Evolutionary conservation across 345 rosid species (phyloP).

Genomic region (Dipteronia sinensis): DNA sequence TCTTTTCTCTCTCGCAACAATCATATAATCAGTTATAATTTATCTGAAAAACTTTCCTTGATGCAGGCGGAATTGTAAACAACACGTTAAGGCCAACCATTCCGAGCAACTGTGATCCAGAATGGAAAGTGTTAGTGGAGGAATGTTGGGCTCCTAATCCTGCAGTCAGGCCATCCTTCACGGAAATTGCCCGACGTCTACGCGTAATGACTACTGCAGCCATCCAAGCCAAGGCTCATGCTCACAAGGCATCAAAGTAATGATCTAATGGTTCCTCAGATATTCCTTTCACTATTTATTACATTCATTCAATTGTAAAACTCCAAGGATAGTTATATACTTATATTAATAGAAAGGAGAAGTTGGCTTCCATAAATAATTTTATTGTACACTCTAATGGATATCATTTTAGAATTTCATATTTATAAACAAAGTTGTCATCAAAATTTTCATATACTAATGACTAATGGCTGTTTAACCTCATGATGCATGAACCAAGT

Average conservation of each 20-base stretch:
- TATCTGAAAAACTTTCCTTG: background rate
- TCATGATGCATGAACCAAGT: too few relatives aligned
- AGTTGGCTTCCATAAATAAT: constrained; percentile 23
- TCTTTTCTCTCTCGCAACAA: background rate
- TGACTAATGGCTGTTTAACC: too few relatives aligned
- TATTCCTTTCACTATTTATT: constrained; percentile 9
- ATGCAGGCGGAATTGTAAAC: constrained; percentile 76
- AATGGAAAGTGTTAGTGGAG: constrained; percentile 75
- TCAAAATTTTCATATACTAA: too few relatives aligned
- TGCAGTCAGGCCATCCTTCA: constrained; percentile 64
- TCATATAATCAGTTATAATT: background rate
- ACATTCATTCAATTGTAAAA: constrained; percentile 23
- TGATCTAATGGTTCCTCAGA: background rate
- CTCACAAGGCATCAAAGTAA: constrained; percentile 58
- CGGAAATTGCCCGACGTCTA: constrained; percentile 65
- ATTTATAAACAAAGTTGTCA: too few relatives aligned
- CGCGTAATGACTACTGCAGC: constrained; percentile 70
- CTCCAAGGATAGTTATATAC: background rate
- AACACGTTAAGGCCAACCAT: constrained; percentile 77
- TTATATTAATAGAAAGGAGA: constrained; percentile 6
- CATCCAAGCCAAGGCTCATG: constrained; percentile 50
- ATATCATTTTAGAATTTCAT: background rate
- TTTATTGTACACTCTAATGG: background rate
- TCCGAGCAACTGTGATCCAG: constrained; percentile 66
- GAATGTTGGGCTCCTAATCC: constrained; percentile 88